These are phyloP conservation scores for Phoma sp. DNA, from an alignment of 2,329 filamentous ascomycete species.

Conservation along the genomic window DNA sequence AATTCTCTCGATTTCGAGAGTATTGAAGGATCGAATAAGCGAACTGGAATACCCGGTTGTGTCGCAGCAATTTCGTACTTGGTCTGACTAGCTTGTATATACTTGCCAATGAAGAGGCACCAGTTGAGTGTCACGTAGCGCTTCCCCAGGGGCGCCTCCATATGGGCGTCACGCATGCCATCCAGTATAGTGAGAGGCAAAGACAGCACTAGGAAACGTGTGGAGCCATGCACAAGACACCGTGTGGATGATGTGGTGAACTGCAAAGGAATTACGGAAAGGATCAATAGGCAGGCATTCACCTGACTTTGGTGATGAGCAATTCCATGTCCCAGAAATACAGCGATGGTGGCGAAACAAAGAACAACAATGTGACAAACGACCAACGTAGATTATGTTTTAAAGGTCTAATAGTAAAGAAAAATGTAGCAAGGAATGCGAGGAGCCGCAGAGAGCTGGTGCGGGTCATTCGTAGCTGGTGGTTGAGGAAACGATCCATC, in stretches of 20 bases:
- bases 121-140: conserved; percentile 9
- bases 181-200: not conserved
- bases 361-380: too few species aligned
- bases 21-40: not conserved
- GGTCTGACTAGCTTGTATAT: conserved; percentile 3
- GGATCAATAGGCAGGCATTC: not conserved
- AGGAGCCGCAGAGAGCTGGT: too few species aligned
- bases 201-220: not conserved
- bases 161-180: not conserved
- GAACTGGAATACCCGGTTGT: not conserved
- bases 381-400: too few species aligned
- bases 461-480: too few species aligned
- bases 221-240: not conserved
- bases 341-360: too few species aligned
- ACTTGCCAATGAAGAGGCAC: conserved; percentile 1
- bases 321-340: too few species aligned
- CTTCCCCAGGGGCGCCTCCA: conserved; percentile 5
- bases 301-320: not conserved
- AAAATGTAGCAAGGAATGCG: too few species aligned
- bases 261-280: not conserved
- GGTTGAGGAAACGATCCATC: too few species aligned
- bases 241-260: not conserved
- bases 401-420: too few species aligned
- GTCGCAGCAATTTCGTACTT: not conserved
- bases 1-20: not conserved